Evolutionary conservation across 305 asterid genomes (phyloP).

Genomic region (Lippia alba): DNA sequence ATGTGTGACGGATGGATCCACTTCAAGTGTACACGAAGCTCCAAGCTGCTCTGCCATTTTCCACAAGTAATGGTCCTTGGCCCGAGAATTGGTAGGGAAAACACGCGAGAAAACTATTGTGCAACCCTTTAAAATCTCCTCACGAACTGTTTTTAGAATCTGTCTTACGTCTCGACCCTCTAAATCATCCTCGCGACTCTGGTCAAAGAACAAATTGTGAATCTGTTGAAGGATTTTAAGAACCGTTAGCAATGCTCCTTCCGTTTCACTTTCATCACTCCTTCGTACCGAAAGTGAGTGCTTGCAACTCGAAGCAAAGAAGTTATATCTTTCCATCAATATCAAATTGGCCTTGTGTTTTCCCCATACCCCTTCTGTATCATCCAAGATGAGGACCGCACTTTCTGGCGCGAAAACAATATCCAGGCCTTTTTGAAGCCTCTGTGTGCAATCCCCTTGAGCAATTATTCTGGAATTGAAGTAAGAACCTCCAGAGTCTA

Average conservation of each 20-base stretch:
- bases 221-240: constrained; percentile 64
- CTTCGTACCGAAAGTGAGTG: constrained; percentile 69
- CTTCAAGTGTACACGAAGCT: constrained; percentile 60
- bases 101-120: constrained; percentile 65
- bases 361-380: constrained; percentile 89
- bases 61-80: constrained; percentile 65
- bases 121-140: constrained; percentile 62
- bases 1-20: constrained; percentile 62
- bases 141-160: constrained; percentile 58
- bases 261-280: constrained; percentile 85
- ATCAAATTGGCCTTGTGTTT: constrained; percentile 83
- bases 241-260: constrained; percentile 74
- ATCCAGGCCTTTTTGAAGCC: constrained; percentile 88
- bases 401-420: constrained; percentile 89
- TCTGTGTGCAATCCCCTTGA: constrained; percentile 83
- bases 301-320: constrained; percentile 86
- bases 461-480: constrained; percentile 86
- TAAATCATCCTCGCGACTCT: constrained; percentile 48
- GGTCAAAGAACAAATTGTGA: constrained; percentile 64
- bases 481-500: constrained; percentile 74
- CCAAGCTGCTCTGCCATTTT: constrained; percentile 72
- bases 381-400: constrained; percentile 89
- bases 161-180: constrained; percentile 70
- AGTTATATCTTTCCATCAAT: constrained; percentile 91
- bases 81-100: constrained; percentile 55